Evolutionary conservation across 352 stramenopile species (phyloP), one percentile per base, ranked within the genome.

Genomic region (Pythium dissimile): DNA sequence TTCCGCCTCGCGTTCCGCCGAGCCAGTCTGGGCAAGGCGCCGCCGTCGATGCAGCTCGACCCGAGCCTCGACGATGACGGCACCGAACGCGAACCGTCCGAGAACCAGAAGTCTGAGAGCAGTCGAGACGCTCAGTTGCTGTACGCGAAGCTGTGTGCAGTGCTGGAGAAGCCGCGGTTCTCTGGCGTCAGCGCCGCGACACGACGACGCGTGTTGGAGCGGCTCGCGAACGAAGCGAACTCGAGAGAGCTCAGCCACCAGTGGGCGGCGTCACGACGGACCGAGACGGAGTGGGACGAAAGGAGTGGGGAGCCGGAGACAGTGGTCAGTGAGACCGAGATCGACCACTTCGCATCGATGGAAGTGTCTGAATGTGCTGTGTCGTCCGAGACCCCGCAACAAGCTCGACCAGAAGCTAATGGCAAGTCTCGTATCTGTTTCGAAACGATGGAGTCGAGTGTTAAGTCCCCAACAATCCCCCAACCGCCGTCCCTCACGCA

Each of bases 1-100:
- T 54, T 65, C 32, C 48, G 57, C 2, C 32, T 54, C 15, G 48
- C 57, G 21, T 47, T 65, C 32, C 48, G 57, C 28, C 57, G 57
- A 26, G 20, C 24, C 20, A 66, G 51, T n/a, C 23, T 56, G 7
- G 21, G n/a, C 43, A 57, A 61, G 42, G 31, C 42, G n/a, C n/a
- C n/a, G n/a, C n/a, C n/a, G n/a, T n/a, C n/a, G n/a, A n/a, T n/a
- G n/a, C n/a, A n/a, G n/a, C n/a, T n/a, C n/a, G n/a, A n/a, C n/a
- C n/a, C 16, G 54, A 38, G 37, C 38, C 35, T 30, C 18, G 38
- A 30, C 39, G 47, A 47, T 2, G 37, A 35, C 21, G 26, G 24
- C 13, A 13, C 28, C 38, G n/a, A 3, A 27, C 28, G 30, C 8
- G 32, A 34, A 21, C 15, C 23, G 12, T 64, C 47, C 15, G 57